phyloP scores from a whole-genome alignment of 2,329 filamentous ascomycete genomes.

The Drechslera avenae region DNA sequence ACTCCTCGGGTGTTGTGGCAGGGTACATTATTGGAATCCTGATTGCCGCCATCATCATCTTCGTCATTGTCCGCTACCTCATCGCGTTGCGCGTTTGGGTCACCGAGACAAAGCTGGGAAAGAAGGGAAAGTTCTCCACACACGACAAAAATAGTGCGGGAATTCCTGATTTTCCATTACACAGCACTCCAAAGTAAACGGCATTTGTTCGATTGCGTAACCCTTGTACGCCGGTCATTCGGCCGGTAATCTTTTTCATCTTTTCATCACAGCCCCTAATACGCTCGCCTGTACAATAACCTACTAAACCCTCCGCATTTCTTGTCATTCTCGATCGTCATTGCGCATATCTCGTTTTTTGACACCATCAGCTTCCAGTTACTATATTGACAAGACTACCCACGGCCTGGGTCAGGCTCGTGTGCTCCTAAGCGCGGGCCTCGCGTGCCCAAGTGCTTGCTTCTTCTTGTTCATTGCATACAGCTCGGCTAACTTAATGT shows the following conservation, averaged over 20 bases:
- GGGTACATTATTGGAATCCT: slow-evolving; percentile 64
- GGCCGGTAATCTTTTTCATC: not conserved
- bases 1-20: slow-evolving; percentile 62
- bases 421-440: not conserved
- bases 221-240: not conserved
- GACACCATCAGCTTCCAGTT: too few species aligned
- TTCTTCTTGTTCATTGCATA: not conserved
- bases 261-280: not conserved
- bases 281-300: not conserved
- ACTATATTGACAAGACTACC: too few species aligned
- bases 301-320: not conserved
- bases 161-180: slow-evolving; percentile 27
- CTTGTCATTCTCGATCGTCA: not conserved
- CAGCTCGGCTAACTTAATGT: not conserved
- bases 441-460: not conserved
- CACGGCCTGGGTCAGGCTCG: too few species aligned
- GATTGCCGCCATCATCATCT: slow-evolving; percentile 48
- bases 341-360: not conserved
- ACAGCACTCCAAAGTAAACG: slow-evolving; percentile 26
- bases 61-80: slow-evolving; percentile 50
- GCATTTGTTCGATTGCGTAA: not conserved
- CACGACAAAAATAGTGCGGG: slow-evolving; percentile 17
- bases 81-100: slow-evolving; percentile 48
- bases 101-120: slow-evolving; percentile 53
- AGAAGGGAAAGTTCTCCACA: slow-evolving; percentile 45